Base-by-base conservation (phyloP, 345 rosid species). In the Populus tremula region DNA sequence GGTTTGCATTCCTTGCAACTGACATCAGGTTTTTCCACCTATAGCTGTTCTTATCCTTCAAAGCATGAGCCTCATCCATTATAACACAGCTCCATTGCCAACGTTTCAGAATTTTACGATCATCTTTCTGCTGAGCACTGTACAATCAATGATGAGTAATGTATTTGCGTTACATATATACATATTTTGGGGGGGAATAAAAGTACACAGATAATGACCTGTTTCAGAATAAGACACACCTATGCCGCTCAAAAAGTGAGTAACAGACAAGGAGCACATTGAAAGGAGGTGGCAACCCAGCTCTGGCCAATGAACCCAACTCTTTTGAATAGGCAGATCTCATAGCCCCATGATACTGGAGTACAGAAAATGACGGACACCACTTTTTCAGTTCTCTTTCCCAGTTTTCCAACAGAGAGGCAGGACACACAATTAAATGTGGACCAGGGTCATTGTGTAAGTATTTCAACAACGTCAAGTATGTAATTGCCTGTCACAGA, bases 1-100 rank as follows among this genome's bases (percentile, higher is more conserved):
- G 99, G 82, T 93, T 96, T 43, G 98, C 99, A 70, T 90, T 91
- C 84, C 91, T 84, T 73, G 99, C 94, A 72, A 90, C 91, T 74
- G 95, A 92, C 97, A 90, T 94, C 69, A 94, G 79, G 64, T 96
- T 96, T 84, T 92, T 96, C 98, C 99, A 94, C 91, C 99, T 86
- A 81, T 91, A 96, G 86, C 97, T 94, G 83, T 85, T 92, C 88
- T 89, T 92, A 81, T 96, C 99, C 89, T 94, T 94, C 79, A 92
- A 84, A 77, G 98, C 97, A 90, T 96, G 98, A 25, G 99, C 99
- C 84, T 96, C 98, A 80, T 94, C 99, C 99, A 96, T 96, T 79
- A 94, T 86, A 65, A 94, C 93, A 80, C 98, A 94, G 85, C 97
- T 96, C 99, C 99, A 96, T n/a, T 49, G 88, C 97, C 94, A 96